A percentile compares a stretch with the other conserved stretches of the same genome.
Conservation (phyloP, 148 eudicot genomes). For the Silene uniflora region DNA sequence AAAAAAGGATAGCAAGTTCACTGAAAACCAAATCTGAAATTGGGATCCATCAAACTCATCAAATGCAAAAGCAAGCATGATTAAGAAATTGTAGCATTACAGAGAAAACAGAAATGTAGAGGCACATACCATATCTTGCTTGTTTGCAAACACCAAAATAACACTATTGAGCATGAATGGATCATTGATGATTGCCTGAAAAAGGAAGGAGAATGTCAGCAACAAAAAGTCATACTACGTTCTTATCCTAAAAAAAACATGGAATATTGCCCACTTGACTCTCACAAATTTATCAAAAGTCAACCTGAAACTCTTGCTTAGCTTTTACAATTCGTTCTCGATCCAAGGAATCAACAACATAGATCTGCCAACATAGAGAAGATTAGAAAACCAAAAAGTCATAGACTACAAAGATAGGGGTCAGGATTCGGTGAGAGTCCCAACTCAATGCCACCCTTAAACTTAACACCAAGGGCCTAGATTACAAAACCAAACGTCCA, state of each 20-base stretch:
- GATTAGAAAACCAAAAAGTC: not conserved
- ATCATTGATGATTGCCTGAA: conserved; percentile 87
- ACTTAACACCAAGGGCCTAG: not conserved
- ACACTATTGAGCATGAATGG: conserved; percentile 96
- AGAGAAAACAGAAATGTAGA: conserved; percentile 9
- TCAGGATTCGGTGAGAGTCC: not conserved
- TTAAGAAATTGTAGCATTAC: not conserved
- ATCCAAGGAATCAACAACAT: conserved; percentile 98
- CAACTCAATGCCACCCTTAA: not conserved
- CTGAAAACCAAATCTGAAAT: not conserved
- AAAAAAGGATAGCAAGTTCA: not conserved
- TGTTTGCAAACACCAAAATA: conserved; percentile 96
- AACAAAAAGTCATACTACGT: not conserved
- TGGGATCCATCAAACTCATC: not conserved
- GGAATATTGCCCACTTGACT: conserved; percentile 16
- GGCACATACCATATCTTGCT: conserved; percentile 87
- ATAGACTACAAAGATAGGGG: not conserved
- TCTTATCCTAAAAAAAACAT: not conserved
- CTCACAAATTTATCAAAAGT: conserved; percentile 16
- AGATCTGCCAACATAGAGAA: conserved; percentile 53
- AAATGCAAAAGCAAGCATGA: not conserved
- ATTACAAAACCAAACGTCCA: not conserved
- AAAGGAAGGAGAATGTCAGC: conserved; percentile 27
- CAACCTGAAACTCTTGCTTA: conserved; percentile 90
- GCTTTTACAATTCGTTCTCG: conserved; percentile 94